phyloP scores from a whole-genome alignment of 345 rosid genomes.

The Psidium guajava region DNA sequence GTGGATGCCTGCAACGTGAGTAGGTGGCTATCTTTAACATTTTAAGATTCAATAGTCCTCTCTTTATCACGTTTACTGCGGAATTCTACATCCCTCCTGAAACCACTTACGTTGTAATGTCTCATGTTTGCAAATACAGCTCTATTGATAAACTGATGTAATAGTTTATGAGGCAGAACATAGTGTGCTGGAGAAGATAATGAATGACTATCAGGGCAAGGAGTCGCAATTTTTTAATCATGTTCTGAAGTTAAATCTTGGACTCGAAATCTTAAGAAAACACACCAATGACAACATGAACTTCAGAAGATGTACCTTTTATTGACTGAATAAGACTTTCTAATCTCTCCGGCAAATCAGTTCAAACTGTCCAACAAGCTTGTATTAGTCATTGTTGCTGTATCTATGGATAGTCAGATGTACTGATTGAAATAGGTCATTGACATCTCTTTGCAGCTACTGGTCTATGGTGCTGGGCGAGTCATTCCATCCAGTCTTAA shows the following conservation, averaged over 20 bases:
- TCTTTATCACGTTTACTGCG: not conserved
- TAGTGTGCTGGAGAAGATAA: not conserved
- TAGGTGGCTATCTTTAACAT: conserved; percentile 26
- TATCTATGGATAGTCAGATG: not conserved
- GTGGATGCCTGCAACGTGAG: conserved; percentile 83
- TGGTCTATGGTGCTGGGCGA: conserved; percentile 84
- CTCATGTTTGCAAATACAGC: not conserved
- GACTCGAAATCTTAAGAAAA: not conserved
- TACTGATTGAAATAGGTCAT: not conserved
- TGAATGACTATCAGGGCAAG: not conserved
- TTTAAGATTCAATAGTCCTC: not conserved
- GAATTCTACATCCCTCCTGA: not conserved
- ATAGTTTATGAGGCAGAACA: not conserved
- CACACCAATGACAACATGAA: not conserved
- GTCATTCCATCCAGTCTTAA: conserved; percentile 67
- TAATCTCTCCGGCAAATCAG: not conserved
- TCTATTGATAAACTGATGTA: not conserved
- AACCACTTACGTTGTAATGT: not conserved
- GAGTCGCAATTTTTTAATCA: not conserved
- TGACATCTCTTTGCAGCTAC: conserved; percentile 42
- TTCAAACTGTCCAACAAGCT: not conserved
- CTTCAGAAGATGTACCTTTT: not conserved
- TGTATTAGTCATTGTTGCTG: not conserved
- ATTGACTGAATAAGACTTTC: not conserved
- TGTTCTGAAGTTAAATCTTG: not conserved